Evolutionary conservation across 2,329 filamentous ascomycete species (phyloP).

Genomic region (Colletotrichum liaoningense): DNA sequence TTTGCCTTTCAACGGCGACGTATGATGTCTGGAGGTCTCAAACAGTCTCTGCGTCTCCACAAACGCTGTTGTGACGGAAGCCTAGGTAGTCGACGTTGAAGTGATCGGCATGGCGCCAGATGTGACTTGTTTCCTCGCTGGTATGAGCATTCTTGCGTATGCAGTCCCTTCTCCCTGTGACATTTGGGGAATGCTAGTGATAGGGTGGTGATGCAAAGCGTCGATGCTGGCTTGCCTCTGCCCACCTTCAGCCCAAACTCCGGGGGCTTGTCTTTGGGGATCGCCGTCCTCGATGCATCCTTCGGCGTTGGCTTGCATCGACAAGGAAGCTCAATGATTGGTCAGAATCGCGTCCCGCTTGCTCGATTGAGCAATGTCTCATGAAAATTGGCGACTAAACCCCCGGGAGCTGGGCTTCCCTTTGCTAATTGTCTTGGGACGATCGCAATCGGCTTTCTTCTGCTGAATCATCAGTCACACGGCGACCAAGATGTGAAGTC

Average conservation of each 20-base stretch:
- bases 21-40: conserved; percentile 8
- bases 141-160: background rate
- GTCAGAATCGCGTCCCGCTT: background rate
- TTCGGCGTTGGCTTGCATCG: conserved; percentile 23
- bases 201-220: conserved; percentile 28
- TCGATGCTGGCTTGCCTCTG: conserved; percentile 2
- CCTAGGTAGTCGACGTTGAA: background rate
- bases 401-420: conserved; percentile 8
- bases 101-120: conserved; percentile 2
- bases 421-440: conserved; percentile 1
- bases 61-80: conserved; percentile 21
- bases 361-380: conserved; percentile 27
- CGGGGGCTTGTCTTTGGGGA: conserved; percentile 21
- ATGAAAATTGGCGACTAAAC: background rate
- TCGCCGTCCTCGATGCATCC: conserved; percentile 31
- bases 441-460: background rate
- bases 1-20: conserved; percentile 21
- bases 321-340: conserved; percentile 12
- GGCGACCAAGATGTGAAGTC: background rate
- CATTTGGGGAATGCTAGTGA: background rate
- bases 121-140: background rate
- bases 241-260: background rate
- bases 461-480: conserved; percentile 16
- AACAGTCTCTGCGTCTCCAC: conserved; percentile 7
- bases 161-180: background rate